These are phyloP conservation scores for Fusarium xyrophilum DNA, from an alignment of 2,329 filamentous ascomycete genomes.

Conservation along the genomic window DNA sequence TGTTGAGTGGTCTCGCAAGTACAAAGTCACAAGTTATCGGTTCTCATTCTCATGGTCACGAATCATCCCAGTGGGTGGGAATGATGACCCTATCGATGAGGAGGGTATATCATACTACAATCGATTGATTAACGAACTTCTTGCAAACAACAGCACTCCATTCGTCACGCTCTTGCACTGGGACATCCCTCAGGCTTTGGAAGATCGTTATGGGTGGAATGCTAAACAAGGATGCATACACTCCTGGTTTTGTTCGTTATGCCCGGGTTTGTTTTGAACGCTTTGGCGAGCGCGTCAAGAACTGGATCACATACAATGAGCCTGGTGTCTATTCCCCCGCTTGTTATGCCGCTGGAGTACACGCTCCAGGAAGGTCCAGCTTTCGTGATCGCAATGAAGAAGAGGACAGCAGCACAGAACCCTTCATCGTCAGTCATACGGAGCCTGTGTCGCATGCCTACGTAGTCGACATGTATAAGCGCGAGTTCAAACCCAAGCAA, in stretches of 20 bases:
- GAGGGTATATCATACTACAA: slow-evolving; percentile 66
- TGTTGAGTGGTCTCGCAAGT: slow-evolving; percentile 61
- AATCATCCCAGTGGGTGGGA: slow-evolving; percentile 68
- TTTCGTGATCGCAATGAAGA: slow-evolving; percentile 34
- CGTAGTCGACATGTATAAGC: slow-evolving; percentile 49
- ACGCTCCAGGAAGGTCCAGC: slow-evolving; percentile 31
- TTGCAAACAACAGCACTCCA: slow-evolving; percentile 61
- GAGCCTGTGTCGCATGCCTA: slow-evolving; percentile 50
- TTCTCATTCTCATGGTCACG: slow-evolving; percentile 71
- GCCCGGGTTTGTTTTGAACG: slow-evolving; percentile 35
- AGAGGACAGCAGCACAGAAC: slow-evolving; percentile 42
- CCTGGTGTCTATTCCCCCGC: slow-evolving; percentile 30
- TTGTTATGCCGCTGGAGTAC: slow-evolving; percentile 32
- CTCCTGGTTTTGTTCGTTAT: slow-evolving; percentile 35
- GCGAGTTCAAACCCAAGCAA: slow-evolving; percentile 48
- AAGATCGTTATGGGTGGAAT: slow-evolving; percentile 36
- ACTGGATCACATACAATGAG: slow-evolving; percentile 39
- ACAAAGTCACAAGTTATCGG: slow-evolving; percentile 66
- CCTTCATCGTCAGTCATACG: slow-evolving; percentile 50
- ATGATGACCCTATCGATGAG: slow-evolving; percentile 67
- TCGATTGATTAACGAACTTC: slow-evolving; percentile 65
- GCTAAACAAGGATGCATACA: slow-evolving; percentile 30
- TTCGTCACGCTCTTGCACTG: slow-evolving; percentile 71
- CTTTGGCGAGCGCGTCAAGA: slow-evolving; percentile 35
- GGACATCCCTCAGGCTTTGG: slow-evolving; percentile 59